Evolutionary conservation across 495 filamentous ascomycete species (phyloP), one percentile per base, ranked within the genome.

Genomic region (Aspergillus mulundensis): DNA sequence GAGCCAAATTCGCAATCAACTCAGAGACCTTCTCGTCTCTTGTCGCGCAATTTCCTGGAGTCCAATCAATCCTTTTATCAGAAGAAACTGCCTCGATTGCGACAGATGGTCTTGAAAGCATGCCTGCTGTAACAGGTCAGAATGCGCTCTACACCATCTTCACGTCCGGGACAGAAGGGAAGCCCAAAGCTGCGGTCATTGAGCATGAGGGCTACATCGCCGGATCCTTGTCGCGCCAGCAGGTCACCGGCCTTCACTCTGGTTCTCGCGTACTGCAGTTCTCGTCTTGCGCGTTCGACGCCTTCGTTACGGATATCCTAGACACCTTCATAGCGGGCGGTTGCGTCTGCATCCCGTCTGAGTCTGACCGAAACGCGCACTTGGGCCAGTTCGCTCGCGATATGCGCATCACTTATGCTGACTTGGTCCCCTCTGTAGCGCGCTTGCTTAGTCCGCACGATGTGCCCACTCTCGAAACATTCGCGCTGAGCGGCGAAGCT

Each of bases 261-360:
- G 14, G 11, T 12, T 36, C 43, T 7, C 65, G 83, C n/a, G 76
- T 82, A 14, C 74, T 87, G 57, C 81, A 85, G 48, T 76, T 87
- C 44, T 77, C 81, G 0, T 78, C 81, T n/a, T 83, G 80, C 64
- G 75, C 77, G 16, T 83, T 84, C 39, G 85, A 88, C 53, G 70
- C 77, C 32, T 74, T 75, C 34, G 70, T 85, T 11, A 60, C 66
- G 1, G 81, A 86, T 43, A 73, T 83, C 15, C 74, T 85, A 28
- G 75, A 75, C 5, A 83, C 81, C 0, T 61, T 87, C 1, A 46
- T 51, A 11, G 50, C 45, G 7, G 74, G 74, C 10, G 73, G 66
- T 1, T 69, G 69, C 24, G 32, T 72, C n/a, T 76, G 74, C 50
- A 60, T 77, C 8, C 68, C 71, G 1, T 66, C 64, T 1, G 70